Evolutionary conservation across 2,329 filamentous ascomycete species (phyloP), one percentile per base, ranked within the genome.

Genomic region (Fusarium nodosum): DNA sequence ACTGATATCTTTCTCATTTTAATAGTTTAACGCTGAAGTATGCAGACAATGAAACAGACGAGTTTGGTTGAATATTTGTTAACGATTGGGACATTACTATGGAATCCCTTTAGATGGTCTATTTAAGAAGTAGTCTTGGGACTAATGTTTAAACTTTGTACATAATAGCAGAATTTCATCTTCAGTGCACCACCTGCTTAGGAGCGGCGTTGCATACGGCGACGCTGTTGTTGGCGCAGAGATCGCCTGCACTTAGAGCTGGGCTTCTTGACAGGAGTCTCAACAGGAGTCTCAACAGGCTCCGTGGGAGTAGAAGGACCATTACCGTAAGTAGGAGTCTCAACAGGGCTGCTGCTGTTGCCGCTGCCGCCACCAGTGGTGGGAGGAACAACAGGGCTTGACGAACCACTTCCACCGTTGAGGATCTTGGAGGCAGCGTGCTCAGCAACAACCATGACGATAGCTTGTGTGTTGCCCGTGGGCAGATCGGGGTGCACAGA

Each of bases 401-500:
- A 30, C 2, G 36, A 22, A 11, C 24, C 42, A 33, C 44, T 67
- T 42, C 66, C 53, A 4, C 51, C 28, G 2, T 45, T 45, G 4
- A 70, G 38, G 13, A 74, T 74, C 70, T 74, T 74, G 7, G 58
- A 54, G 9, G 84, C 84, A 11, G 88, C 88, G 42, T 85, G 84
- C 81, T 92, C 90, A 20, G 89, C 86, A 20, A 85, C 88, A 36
- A 88, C 83, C 75, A 91, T 88, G 70, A 91, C 87, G 39, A 88
- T 85, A 2, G 88, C 85, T 48, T 87, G 86, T 3, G 90, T 91
- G 78, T 93, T 93, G 20, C 89, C 88, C 1, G 88, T 89, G 4
- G 89, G 84, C 70, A 91, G 86, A 66, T 90, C 90, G 0, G 90
- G 90, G 80, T 91, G 90, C 73, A 92, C 89, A 64, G 86, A 87